These are phyloP conservation scores for Eucalyptus regnans DNA, from an alignment of 345 rosid genomes.

Conservation along the genomic window DNA sequence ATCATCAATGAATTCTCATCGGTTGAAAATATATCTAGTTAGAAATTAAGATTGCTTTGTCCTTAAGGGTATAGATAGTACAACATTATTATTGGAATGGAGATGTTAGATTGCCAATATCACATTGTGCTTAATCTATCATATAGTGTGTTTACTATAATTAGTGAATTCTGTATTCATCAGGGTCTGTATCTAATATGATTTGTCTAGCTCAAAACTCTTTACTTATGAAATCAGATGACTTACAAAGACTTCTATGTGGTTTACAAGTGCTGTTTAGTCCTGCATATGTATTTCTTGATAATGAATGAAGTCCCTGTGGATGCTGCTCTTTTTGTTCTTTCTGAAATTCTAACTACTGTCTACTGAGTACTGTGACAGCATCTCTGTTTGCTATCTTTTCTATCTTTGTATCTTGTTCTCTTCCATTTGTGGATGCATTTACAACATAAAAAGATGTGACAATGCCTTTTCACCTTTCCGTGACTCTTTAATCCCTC, in stretches of 20 bases:
- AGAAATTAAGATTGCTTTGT: background rate
- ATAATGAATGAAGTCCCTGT: background rate
- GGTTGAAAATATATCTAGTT: background rate
- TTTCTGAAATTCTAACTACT: background rate
- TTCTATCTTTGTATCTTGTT: background rate
- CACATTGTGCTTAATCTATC: background rate
- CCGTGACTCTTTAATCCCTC: background rate
- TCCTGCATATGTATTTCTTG: background rate
- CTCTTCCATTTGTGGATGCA: background rate
- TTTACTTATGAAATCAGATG: background rate
- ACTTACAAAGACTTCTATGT: background rate
- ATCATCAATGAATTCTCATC: background rate
- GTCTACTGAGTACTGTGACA: background rate
- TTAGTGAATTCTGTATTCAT: background rate
- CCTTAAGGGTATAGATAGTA: background rate
- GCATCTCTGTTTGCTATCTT: background rate
- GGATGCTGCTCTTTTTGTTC: background rate
- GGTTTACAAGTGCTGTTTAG: background rate
- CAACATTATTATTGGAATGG: background rate
- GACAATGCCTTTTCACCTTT: background rate
- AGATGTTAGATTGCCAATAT: background rate
- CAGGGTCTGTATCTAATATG: background rate
- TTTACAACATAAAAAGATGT: background rate
- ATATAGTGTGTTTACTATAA: background rate
- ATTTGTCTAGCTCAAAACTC: background rate